Evolutionary conservation across 2,329 filamentous ascomycete species (phyloP).

Genomic region (Colletotrichum musicola): DNA sequence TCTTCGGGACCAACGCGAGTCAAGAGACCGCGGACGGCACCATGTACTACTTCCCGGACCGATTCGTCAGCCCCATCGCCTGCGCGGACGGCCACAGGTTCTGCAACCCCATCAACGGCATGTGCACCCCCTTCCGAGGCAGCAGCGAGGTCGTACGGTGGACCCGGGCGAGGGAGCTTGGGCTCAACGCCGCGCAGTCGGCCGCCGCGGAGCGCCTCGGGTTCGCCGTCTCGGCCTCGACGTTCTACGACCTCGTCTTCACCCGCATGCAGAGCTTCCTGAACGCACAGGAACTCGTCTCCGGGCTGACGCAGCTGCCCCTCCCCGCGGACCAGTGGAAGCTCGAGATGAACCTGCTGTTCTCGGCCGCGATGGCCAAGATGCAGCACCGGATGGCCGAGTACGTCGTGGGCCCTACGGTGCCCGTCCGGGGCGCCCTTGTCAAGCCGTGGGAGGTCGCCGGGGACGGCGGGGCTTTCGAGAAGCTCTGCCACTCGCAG

Average conservation of each 20-base stretch:
- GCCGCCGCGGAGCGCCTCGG: slow-evolving; percentile 1
- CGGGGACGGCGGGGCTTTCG: neutral
- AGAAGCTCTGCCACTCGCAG: slow-evolving; percentile 14
- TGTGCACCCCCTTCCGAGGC: slow-evolving; percentile 4
- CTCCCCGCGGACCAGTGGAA: slow-evolving; percentile 27
- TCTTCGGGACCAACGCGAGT: too few relatives aligned
- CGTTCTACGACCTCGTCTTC: slow-evolving; percentile 17
- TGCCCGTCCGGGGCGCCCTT: neutral
- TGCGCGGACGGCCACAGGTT: slow-evolving; percentile 21
- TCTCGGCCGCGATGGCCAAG: neutral
- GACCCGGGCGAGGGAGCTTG: too few relatives aligned
- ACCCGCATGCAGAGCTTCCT: slow-evolving; percentile 23
- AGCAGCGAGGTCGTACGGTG: too few relatives aligned
- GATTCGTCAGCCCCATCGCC: slow-evolving; percentile 13
- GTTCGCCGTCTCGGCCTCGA: neutral
- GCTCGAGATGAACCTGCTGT: slow-evolving; percentile 17
- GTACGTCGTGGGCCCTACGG: neutral
- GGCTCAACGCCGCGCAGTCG: neutral
- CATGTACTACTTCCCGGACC: too few relatives aligned
- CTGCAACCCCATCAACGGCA: slow-evolving; percentile 25
- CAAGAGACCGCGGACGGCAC: too few relatives aligned
- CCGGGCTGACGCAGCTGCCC: neutral
- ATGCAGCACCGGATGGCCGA: slow-evolving; percentile 1
- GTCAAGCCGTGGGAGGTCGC: neutral
- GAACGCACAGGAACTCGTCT: slow-evolving; percentile 10